Evolutionary conservation across 345 rosid species (phyloP).

Genomic region (Trapa incisa): DNA sequence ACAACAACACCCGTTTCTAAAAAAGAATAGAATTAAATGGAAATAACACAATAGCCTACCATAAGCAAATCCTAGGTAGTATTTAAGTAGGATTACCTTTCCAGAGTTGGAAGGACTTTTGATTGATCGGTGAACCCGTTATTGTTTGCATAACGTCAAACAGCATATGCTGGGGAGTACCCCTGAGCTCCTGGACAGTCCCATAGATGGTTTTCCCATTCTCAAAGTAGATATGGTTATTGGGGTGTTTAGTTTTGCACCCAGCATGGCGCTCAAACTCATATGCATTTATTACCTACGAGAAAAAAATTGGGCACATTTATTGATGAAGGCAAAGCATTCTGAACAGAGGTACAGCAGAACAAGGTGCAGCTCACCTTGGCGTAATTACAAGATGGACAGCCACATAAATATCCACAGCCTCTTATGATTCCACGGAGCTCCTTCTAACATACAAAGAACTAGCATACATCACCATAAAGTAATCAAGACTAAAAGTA

Average conservation of each 20-base stretch:
- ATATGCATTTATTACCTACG: slow-evolving; percentile 78
- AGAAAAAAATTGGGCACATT: slow-evolving; percentile 1
- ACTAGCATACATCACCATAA: slow-evolving; percentile 13
- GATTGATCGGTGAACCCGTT: slow-evolving; percentile 80
- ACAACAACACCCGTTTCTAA: no score
- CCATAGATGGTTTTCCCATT: slow-evolving; percentile 92
- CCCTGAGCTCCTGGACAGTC: slow-evolving; percentile 81
- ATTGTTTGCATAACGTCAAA: slow-evolving; percentile 73
- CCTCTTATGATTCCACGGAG: slow-evolving; percentile 77
- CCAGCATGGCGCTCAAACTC: slow-evolving; percentile 90
- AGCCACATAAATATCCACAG: slow-evolving; percentile 86
- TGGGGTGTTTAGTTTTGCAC: slow-evolving; percentile 92
- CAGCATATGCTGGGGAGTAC: slow-evolving; percentile 63
- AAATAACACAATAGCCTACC: not conserved
- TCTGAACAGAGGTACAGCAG: not conserved
- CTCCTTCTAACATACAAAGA: slow-evolving; percentile 41
- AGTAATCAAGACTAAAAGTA: slow-evolving; percentile 12
- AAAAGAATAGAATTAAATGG: no score
- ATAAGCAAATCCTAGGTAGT: not conserved
- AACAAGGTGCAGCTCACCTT: slow-evolving; percentile 37
- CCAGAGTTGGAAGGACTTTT: slow-evolving; percentile 82
- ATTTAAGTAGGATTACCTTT: slow-evolving; percentile 38
- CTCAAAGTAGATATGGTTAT: slow-evolving; percentile 92
- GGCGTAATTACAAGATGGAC: slow-evolving; percentile 58
- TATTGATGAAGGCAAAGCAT: not conserved